Conservation (phyloP, 225 moss, liverwort and hornwort genomes). For the Lunularia cruciata region DNA sequence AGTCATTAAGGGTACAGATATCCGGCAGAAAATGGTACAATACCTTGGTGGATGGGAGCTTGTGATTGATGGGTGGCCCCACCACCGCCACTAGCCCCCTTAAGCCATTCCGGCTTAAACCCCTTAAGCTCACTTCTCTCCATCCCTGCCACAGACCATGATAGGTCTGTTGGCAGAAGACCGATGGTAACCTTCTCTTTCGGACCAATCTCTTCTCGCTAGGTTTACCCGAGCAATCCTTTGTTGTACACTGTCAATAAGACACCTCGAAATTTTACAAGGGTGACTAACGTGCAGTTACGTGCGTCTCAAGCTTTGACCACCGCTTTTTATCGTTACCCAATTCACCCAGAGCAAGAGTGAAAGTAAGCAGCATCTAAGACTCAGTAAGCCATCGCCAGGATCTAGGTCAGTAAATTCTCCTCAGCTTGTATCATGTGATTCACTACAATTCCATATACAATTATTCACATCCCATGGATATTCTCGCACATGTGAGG, state of each 20-base stretch:
- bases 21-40: not conserved
- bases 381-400: not conserved
- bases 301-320: too few relatives aligned
- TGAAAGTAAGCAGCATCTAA: not conserved
- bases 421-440: not conserved
- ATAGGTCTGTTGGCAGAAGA: slow-evolving; percentile 99
- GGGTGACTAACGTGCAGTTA: not conserved
- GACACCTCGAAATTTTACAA: not conserved
- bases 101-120: slow-evolving; percentile 99
- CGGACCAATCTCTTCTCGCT: slow-evolving; percentile 42
- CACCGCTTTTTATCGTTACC: too few relatives aligned
- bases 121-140: slow-evolving; percentile 99
- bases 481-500: not conserved
- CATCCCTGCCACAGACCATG: slow-evolving; percentile 99
- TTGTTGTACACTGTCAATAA: not conserved
- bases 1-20: too few relatives aligned
- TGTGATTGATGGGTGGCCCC: slow-evolving; percentile 94
- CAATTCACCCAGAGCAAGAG: too few relatives aligned
- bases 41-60: slow-evolving; percentile 85
- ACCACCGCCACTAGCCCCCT: slow-evolving; percentile 98
- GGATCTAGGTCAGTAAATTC: not conserved
- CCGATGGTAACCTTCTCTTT: slow-evolving; percentile 72
- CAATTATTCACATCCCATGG: slow-evolving; percentile 6
- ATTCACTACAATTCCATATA: not conserved
- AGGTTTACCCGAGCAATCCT: not conserved